These are phyloP conservation scores for Venturia oleaginea DNA, from an alignment of 2,329 filamentous ascomycete species.

Conservation along the genomic window DNA sequence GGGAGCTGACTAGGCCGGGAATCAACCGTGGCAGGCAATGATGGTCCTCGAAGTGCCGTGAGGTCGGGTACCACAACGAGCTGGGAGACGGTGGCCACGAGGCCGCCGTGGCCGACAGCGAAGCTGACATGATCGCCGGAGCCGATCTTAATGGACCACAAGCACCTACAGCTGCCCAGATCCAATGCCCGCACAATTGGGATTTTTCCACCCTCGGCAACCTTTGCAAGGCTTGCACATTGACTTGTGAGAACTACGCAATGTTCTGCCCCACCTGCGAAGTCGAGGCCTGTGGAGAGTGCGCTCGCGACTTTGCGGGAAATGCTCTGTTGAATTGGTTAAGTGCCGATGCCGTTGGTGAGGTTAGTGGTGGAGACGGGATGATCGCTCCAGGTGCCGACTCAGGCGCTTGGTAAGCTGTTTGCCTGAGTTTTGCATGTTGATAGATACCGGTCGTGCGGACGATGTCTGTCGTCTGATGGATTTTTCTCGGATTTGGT, in stretches of 20 bases:
- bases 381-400: background rate
- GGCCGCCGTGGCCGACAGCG: background rate
- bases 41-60: no score
- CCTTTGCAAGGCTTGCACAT: background rate
- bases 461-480: background rate
- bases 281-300: background rate
- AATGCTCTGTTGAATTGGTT: background rate
- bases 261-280: background rate
- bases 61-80: no score
- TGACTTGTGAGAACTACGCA: background rate
- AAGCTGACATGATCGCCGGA: background rate
- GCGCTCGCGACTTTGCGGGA: background rate
- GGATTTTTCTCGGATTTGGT: background rate
- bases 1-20: no score
- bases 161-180: background rate
- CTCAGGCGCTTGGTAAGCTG: background rate
- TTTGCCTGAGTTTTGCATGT: background rate
- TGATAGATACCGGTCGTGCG: background rate
- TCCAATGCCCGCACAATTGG: conserved; percentile 2
- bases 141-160: background rate
- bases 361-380: background rate
- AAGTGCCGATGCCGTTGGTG: background rate
- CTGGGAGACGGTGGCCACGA: background rate
- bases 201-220: background rate
- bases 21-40: no score